These are phyloP conservation scores for Citrullus colocynthis DNA, from an alignment of 306 rosid species.

Conservation along the genomic window DNA sequence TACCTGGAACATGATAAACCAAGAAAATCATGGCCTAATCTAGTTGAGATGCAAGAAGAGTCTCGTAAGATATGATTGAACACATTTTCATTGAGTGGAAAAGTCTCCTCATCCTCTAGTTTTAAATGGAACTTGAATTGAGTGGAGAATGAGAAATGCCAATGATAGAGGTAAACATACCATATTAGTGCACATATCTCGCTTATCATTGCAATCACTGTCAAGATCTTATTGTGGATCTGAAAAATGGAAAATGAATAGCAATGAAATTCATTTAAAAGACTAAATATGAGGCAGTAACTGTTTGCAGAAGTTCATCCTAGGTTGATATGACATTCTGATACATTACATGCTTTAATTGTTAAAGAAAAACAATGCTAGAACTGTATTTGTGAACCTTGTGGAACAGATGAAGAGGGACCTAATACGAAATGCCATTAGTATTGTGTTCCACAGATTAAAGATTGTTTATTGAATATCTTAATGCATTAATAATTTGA, in stretches of 20 bases:
- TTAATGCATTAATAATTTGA: neutral
- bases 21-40: conserved; percentile 1
- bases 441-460: neutral
- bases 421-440: neutral
- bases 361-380: neutral
- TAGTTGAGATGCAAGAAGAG: neutral
- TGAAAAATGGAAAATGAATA: conserved; percentile 19
- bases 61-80: neutral
- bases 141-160: conserved; percentile 5
- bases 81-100: neutral
- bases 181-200: conserved; percentile 85
- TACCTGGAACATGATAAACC: conserved; percentile 50
- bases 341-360: neutral
- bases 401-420: neutral
- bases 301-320: neutral
- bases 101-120: conserved; percentile 9
- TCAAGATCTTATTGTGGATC: conserved; percentile 73
- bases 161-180: conserved; percentile 29
- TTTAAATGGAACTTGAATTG: neutral
- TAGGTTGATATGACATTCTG: neutral
- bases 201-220: conserved; percentile 58
- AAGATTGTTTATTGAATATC: neutral
- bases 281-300: neutral
- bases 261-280: neutral
- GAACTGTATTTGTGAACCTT: neutral